phyloP scores from a whole-genome alignment of 2,329 filamentous ascomycete species.

The Paecilomyces dactylethromorphus region DNA sequence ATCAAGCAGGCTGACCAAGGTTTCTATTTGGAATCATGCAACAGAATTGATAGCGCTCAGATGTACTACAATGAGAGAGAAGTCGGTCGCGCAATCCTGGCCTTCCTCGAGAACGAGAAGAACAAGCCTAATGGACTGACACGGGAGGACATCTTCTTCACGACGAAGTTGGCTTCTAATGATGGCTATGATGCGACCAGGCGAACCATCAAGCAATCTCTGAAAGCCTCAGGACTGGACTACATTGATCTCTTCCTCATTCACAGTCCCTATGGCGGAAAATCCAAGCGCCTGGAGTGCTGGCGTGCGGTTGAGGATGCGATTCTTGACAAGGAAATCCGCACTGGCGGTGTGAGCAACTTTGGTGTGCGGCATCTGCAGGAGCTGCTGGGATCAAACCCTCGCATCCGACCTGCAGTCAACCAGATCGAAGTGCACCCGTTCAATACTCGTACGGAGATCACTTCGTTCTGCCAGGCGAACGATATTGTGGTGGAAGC shows the following conservation, averaged over 20 bases:
- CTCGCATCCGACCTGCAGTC: constrained; percentile 58
- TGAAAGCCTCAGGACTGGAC: constrained; percentile 59
- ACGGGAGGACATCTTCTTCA: constrained; percentile 70
- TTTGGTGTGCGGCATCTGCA: constrained; percentile 69
- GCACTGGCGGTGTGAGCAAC: constrained; percentile 69
- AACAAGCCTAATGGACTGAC: constrained; percentile 47
- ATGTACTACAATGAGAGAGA: constrained; percentile 68
- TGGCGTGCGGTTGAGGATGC: constrained; percentile 75
- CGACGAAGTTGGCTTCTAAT: constrained; percentile 67
- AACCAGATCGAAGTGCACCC: constrained; percentile 81
- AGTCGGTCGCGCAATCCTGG: constrained; percentile 58
- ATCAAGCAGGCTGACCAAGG: not conserved
- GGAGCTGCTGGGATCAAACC: constrained; percentile 59
- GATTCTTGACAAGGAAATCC: constrained; percentile 63
- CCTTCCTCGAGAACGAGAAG: constrained; percentile 44
- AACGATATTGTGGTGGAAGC: constrained; percentile 68
- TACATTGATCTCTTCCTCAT: constrained; percentile 77
- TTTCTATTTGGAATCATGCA: not conserved
- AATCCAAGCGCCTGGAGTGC: constrained; percentile 59
- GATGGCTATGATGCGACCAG: constrained; percentile 61
- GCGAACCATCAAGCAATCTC: constrained; percentile 57
- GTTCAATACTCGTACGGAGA: constrained; percentile 67
- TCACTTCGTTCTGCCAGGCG: constrained; percentile 59
- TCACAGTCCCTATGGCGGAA: constrained; percentile 72
- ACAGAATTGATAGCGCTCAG: constrained; percentile 50